Percentiles rank a stretch among this genome's conserved stretches.
These are phyloP conservation scores for Phytophthora chlamydospora DNA, from an alignment of 352 stramenopile genomes.

Conservation along the genomic window DNA sequence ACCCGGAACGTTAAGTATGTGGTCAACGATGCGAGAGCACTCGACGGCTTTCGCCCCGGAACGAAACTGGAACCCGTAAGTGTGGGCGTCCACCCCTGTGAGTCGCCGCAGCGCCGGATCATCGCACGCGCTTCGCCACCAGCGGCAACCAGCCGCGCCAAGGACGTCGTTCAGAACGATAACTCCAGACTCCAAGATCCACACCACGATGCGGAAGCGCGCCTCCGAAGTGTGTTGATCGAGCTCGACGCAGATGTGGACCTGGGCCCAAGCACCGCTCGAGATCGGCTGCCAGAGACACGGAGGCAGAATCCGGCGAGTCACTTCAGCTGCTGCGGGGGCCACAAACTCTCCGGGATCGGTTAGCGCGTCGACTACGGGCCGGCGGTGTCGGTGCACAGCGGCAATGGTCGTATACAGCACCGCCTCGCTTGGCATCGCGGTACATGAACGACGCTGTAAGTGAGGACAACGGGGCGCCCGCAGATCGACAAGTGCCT, in stretches of 20 bases:
- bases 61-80: conserved; percentile 58
- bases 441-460: conserved; percentile 7
- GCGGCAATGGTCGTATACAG: conserved; percentile 33
- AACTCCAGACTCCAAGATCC: conserved; percentile 59
- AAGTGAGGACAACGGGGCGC: conserved; percentile 5
- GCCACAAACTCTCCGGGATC: conserved; percentile 1
- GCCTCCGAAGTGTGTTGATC: conserved; percentile 27
- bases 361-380: not conserved
- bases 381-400: conserved; percentile 22
- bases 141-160: conserved; percentile 39
- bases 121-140: conserved; percentile 34
- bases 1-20: conserved; percentile 59
- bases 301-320: not conserved
- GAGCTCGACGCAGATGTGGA: conserved; percentile 66
- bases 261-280: conserved; percentile 51
- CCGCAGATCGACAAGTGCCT: conserved; percentile 25
- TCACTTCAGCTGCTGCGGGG: conserved; percentile 3
- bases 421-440: conserved; percentile 30
- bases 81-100: conserved; percentile 39
- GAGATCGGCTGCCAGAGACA: conserved; percentile 46
- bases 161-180: conserved; percentile 65
- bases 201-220: conserved; percentile 60
- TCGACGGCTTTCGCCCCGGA: conserved; percentile 48
- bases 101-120: conserved; percentile 51
- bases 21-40: conserved; percentile 53